These are phyloP conservation scores for Inonotus hispidus DNA, from an alignment of 1,284 basidiomycete genomes.

Conservation along the genomic window DNA sequence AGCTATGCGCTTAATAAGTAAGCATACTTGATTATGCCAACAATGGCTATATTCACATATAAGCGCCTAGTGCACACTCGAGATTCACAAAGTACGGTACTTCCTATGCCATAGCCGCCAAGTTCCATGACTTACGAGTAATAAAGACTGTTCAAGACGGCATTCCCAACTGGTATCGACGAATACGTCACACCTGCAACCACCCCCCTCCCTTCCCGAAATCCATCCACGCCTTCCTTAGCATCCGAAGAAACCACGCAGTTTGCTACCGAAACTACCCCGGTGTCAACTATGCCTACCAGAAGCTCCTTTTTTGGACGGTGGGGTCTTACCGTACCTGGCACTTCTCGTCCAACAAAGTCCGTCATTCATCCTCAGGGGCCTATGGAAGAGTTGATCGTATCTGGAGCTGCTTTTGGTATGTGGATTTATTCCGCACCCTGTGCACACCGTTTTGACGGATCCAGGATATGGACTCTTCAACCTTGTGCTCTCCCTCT, in stretches of 20 bases:
- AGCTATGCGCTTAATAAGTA: slow-evolving; percentile 60
- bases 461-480: slow-evolving; percentile 60
- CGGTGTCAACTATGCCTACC: slow-evolving; percentile 30
- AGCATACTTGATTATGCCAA: slow-evolving; percentile 21
- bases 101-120: not conserved
- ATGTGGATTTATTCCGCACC: slow-evolving; percentile 7
- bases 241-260: slow-evolving; percentile 21
- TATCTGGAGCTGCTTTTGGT: slow-evolving; percentile 74
- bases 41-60: slow-evolving; percentile 15
- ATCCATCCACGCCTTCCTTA: slow-evolving; percentile 29
- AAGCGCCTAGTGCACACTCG: slow-evolving; percentile 53
- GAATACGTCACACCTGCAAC: slow-evolving; percentile 44
- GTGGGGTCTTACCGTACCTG: slow-evolving; percentile 26
- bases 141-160: slow-evolving; percentile 59
- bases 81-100: slow-evolving; percentile 59
- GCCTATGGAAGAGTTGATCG: slow-evolving; percentile 62
- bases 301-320: slow-evolving; percentile 36
- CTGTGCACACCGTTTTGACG: not conserved
- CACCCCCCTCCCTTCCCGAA: slow-evolving; percentile 39
- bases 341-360: slow-evolving; percentile 20
- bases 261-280: slow-evolving; percentile 25
- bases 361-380: slow-evolving; percentile 36
- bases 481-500: slow-evolving; percentile 69
- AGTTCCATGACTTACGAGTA: not conserved
- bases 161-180: slow-evolving; percentile 65